These are phyloP conservation scores for Trichoderma atroviride DNA, from an alignment of 2,329 filamentous ascomycete genomes.

Conservation along the genomic window DNA sequence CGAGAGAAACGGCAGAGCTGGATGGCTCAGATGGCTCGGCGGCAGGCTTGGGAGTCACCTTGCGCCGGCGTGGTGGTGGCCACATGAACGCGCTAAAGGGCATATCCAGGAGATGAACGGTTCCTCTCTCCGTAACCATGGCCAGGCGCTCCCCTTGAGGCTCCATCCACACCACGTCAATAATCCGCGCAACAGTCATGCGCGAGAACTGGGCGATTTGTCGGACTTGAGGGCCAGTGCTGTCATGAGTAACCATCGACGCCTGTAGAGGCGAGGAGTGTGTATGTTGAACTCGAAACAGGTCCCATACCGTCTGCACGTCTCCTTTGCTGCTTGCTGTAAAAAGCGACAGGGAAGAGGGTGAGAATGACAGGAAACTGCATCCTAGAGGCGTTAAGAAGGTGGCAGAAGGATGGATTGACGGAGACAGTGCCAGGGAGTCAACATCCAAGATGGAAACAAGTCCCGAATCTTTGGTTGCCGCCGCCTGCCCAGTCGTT, in stretches of 20 bases:
- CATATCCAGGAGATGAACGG: constrained; percentile 88
- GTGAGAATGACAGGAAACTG: constrained; percentile 79
- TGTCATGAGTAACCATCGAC: constrained; percentile 47
- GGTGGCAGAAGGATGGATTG: constrained; percentile 67
- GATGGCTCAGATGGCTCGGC: constrained; percentile 53
- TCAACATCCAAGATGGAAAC: constrained; percentile 76
- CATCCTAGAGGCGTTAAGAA: constrained; percentile 74
- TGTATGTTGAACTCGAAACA: constrained; percentile 67
- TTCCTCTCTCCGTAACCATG: constrained; percentile 92
- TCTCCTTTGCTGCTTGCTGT: constrained; percentile 85
- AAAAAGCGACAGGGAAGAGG: constrained; percentile 72
- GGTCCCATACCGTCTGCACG: constrained; percentile 78
- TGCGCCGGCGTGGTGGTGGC: constrained; percentile 70
- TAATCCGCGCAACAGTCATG: constrained; percentile 86
- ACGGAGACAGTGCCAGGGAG: constrained; percentile 54
- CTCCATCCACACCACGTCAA: constrained; percentile 86
- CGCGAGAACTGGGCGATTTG: constrained; percentile 87
- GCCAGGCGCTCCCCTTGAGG: constrained; percentile 81
- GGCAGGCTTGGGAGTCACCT: constrained; percentile 47
- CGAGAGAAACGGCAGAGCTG: constrained; percentile 65
- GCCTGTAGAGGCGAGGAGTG: constrained; percentile 63
- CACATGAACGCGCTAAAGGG: constrained; percentile 81
- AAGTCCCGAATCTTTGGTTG: constrained; percentile 68
- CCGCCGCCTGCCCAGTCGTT: constrained; percentile 53
- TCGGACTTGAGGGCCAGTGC: constrained; percentile 65